A percentile compares a stretch with the other conserved stretches of the same genome.
Evolutionary conservation across 148 eudicot species (phyloP).

Genomic region (Heliamphora exappendiculata): DNA sequence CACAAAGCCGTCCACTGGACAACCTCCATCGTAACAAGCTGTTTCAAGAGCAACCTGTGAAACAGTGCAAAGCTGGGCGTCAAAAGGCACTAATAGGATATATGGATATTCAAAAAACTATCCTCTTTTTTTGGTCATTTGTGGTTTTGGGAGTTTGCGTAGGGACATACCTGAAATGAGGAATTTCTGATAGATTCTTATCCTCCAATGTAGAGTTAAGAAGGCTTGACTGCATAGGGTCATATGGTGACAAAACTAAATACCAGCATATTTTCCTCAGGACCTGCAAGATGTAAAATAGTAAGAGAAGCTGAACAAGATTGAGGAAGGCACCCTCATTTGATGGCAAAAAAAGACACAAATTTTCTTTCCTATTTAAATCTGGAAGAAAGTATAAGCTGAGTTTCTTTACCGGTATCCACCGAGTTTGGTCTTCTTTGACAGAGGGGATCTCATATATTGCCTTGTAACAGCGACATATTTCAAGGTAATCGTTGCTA

Average conservation of each 20-base stretch:
- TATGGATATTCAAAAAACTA: background rate
- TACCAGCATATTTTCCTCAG: conserved; percentile 94
- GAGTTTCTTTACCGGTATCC: conserved; percentile 58
- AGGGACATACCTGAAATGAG: conserved; percentile 59
- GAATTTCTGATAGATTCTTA: conserved; percentile 77
- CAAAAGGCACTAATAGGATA: background rate
- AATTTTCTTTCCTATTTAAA: background rate
- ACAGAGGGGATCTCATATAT: conserved; percentile 79
- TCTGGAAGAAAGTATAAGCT: background rate
- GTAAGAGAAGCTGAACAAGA: conserved; percentile 4
- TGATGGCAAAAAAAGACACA: background rate
- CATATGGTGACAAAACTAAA: conserved; percentile 75
- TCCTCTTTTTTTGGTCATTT: background rate
- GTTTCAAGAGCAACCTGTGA: conserved; percentile 65
- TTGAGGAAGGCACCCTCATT: background rate
- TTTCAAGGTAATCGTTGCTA: conserved; percentile 69
- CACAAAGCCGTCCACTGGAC: conserved; percentile 85
- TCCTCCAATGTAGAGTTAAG: conserved; percentile 88
- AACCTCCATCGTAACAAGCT: conserved; percentile 89
- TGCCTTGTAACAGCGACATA: conserved; percentile 71
- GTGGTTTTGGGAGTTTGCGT: background rate
- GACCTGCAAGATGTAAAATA: conserved; percentile 28
- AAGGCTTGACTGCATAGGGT: conserved; percentile 98
- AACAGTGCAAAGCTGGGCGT: background rate
- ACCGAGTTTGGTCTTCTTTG: conserved; percentile 58